phyloP scores from a whole-genome alignment of 495 filamentous ascomycete genomes.

The Penicillium mononematosum region DNA sequence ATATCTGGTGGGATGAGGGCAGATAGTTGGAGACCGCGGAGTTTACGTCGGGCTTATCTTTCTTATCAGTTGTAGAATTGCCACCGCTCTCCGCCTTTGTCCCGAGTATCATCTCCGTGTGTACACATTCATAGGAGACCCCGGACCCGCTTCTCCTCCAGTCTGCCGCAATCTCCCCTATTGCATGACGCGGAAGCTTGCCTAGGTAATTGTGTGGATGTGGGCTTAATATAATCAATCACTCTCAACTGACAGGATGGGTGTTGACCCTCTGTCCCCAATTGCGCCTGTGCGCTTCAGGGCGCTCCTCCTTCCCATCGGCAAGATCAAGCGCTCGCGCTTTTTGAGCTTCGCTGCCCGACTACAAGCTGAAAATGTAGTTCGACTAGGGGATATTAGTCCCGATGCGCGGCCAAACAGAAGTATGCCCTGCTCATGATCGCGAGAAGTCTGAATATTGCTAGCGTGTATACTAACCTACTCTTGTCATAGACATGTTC shows the following conservation, averaged over 20 bases:
- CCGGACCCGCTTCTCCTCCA: neutral
- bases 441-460: neutral
- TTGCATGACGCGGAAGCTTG: conserved; percentile 29
- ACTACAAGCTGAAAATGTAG: conserved; percentile 74
- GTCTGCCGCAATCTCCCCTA: conserved; percentile 10
- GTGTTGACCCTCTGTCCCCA: conserved; percentile 80
- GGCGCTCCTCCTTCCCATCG: conserved; percentile 80
- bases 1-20: neutral
- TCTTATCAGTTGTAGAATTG: conserved; percentile 6
- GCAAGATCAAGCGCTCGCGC: conserved; percentile 75
- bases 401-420: conserved; percentile 83
- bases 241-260: conserved; percentile 61
- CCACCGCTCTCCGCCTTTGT: neutral
- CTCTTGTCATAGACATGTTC: conserved; percentile 72
- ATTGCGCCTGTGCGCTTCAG: conserved; percentile 85
- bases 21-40: conserved; percentile 15
- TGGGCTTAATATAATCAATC: conserved; percentile 34
- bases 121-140: neutral
- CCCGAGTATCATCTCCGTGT: conserved; percentile 1
- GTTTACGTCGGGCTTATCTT: conserved; percentile 10
- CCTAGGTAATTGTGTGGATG: conserved; percentile 31
- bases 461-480: conserved; percentile 28
- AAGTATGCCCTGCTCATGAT: conserved; percentile 56
- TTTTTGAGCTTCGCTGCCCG: conserved; percentile 77
- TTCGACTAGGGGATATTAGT: conserved; percentile 87